Evolutionary conservation across 169 alveolate genomes (phyloP), one percentile per base, ranked within the genome.

Genomic region (Plasmodium yoelii): DNA sequence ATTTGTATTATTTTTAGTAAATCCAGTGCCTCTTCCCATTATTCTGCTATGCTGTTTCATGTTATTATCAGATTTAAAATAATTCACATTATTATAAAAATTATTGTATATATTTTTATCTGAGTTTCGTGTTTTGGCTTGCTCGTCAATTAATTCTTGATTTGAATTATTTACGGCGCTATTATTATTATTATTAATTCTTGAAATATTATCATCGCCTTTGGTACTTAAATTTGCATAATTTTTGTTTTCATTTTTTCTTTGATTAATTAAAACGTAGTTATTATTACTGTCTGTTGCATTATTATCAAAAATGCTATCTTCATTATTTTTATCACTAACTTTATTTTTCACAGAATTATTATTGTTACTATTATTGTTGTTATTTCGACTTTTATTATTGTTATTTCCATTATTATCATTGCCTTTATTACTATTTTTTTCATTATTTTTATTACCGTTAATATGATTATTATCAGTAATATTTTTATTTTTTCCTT

Each of bases 21-120:
- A 75, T 18, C 51, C 67, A 22, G 22, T 59, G 19, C 18, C 64
- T 44, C 34, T 56, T 12, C 63, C 64, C 10, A 1, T 63, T 18
- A 59, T 47, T 28, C 61, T 47, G 24, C 51, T 75, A 49, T 63
- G 64, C 15, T 61, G 7, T 42, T 75, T 75, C 42, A 60, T 51
- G 47, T 56, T 68, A 34, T 34, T 34, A 55, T 82, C 90, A 39
- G 71, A 44, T 70, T 82, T 82, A 51, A 65, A 65, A 82, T 51
- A 82, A 67, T 82, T 82, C 68, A 56, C 39, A 82, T 60, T 68
- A 46, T 63, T 80, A 9, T 24, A 53, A 42, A 28, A 10, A 34
- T 53, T 64, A 5, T 77, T 64, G 19, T 24, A 28, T 13, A 39
- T 59, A 82, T 67, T 51, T 67, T 46, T 68, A 82, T 82, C 90